phyloP scores from a whole-genome alignment of 495 filamentous ascomycete species.

The Trypethelium eluteriae region DNA sequence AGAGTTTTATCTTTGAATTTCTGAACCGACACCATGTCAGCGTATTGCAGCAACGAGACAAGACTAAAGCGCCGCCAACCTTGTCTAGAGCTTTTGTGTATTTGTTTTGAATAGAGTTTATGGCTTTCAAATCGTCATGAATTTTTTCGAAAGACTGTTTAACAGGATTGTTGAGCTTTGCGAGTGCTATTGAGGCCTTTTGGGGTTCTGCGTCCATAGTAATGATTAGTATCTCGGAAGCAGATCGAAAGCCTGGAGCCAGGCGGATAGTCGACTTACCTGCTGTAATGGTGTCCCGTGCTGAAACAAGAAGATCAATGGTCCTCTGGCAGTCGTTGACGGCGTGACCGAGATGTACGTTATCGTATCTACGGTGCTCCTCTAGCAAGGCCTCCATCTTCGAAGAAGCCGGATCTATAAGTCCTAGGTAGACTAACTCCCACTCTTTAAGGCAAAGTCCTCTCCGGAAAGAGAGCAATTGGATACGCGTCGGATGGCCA shows the following conservation, averaged over 20 bases:
- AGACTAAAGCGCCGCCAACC: constrained; percentile 40
- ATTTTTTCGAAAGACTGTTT: constrained; percentile 70
- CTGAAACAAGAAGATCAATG: constrained; percentile 65
- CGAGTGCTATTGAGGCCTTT: constrained; percentile 59
- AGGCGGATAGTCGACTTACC: background rate
- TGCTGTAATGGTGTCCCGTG: constrained; percentile 46
- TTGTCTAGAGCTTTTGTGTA: constrained; percentile 79
- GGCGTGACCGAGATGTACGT: background rate
- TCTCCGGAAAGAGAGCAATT: background rate
- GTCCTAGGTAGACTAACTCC: background rate
- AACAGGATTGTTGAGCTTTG: constrained; percentile 75
- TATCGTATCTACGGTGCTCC: constrained; percentile 61
- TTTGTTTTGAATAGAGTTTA: constrained; percentile 66
- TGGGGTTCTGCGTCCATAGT: constrained; percentile 50
- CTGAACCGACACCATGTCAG: constrained; percentile 34
- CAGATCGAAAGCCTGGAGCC: background rate
- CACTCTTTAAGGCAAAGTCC: background rate
- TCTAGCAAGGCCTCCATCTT: constrained; percentile 25
- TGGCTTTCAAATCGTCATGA: constrained; percentile 69
- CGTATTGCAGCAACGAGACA: too few species aligned
- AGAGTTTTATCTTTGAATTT: constrained; percentile 71
- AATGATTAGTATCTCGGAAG: background rate
- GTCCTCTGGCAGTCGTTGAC: constrained; percentile 47
- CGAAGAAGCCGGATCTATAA: background rate
- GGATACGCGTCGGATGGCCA: background rate